Evolutionary conservation across 768 basidiomycete genomes (phyloP), one percentile per base, ranked within the genome.

Genomic region (Serendipita sp.): DNA sequence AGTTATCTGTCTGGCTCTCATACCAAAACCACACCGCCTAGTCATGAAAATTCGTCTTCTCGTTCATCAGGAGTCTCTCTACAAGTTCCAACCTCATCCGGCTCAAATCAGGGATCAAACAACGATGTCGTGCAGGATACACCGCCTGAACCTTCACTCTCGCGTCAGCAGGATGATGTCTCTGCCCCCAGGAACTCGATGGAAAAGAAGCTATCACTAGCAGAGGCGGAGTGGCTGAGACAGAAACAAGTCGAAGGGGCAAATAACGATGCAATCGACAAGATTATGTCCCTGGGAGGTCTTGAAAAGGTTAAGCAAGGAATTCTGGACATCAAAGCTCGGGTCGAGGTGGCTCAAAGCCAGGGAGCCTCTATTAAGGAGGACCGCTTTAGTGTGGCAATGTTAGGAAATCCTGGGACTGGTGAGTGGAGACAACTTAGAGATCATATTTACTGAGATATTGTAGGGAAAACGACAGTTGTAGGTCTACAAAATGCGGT

Each of bases 341-440:
- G 80, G 67, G 79, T 88, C 64, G 69, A 68, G 5, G 40, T 62
- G 3, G 37, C n/a, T 31, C 72, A 70, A 16, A 77, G 85, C 5
- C 86, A 87, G 71, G 75, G 74, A 15, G 72, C 76, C 0, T 76
- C 82, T 3, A 66, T 83, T 13, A 76, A 79, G 29, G 75, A 77
- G 33, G 83, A 86, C 63, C 74, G 85, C 0, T 80, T 83, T 69
- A 86, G 87, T 70, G 76, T 80, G 18, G 78, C 76, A 11, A 73
- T 88, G 11, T 78, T 85, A 0, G 86, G 86, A 13, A 88, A 88
- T 68, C 86, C 86, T 2, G 86, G 86, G 6, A 88, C 86, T 71
- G 86, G 86, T 86, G 64, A 33, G 76, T 66, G n/a, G 3, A 62
- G 36, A 4, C 2, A 34, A 65, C 5, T 64, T 50, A 16, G 1